These are phyloP conservation scores for Nasturtium officinale DNA, from an alignment of 345 rosid species.

Conservation along the genomic window DNA sequence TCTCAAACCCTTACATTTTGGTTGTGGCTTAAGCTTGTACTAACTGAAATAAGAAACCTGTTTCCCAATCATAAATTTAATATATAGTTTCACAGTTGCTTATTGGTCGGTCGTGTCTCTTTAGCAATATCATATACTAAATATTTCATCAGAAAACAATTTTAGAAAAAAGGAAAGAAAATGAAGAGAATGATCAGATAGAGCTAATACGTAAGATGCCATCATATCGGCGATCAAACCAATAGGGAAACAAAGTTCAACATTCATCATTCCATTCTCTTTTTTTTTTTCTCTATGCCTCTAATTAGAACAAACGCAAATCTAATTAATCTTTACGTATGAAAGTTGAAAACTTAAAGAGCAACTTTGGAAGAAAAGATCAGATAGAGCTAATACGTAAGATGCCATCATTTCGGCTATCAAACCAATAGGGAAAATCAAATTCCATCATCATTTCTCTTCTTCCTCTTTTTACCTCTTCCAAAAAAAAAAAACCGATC, in stretches of 20 bases:
- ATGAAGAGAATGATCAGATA: slow-evolving; percentile 41
- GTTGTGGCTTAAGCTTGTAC: too few species aligned
- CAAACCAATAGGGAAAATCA: slow-evolving; percentile 46
- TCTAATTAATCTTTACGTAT: too few species aligned
- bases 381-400: slow-evolving; percentile 48
- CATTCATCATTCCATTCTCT: slow-evolving; percentile 41
- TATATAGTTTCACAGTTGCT: too few species aligned
- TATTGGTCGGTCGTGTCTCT: too few species aligned
- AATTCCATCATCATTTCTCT: slow-evolving; percentile 40
- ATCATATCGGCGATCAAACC: slow-evolving; percentile 45
- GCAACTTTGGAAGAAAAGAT: slow-evolving; percentile 15
- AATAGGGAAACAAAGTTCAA: slow-evolving; percentile 43
- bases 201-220: slow-evolving; percentile 45
- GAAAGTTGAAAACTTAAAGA: background rate
- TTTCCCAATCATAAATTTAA: too few species aligned
- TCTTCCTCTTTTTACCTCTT: background rate
- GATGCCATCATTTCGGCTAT: slow-evolving; percentile 46
- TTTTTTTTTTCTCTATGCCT: background rate
- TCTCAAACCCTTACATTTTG: too few species aligned
- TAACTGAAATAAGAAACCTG: too few species aligned
- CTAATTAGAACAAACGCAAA: background rate
- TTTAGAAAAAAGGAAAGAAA: background rate
- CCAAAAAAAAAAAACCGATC: background rate
- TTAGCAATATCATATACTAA: too few species aligned
- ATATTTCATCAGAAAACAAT: too few species aligned